Base-by-base conservation (phyloP, 306 rosid genomes). In the Hippophae tibetana region DNA sequence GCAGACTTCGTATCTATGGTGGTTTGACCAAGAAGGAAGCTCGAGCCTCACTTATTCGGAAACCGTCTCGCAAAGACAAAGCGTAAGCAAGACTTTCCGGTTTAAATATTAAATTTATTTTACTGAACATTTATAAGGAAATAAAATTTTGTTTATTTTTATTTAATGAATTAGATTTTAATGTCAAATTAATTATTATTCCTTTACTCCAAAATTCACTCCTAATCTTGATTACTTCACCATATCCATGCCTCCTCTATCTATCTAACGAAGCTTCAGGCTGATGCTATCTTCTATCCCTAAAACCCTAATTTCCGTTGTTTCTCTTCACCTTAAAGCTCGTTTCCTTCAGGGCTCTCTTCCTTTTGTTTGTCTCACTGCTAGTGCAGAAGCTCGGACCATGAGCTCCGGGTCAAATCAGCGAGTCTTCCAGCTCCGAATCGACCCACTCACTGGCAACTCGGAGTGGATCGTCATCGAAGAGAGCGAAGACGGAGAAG, bases 391-490 rank as follows among this genome's bases (percentile, higher is more conserved):
- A 60, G 42, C 66, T 66, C 75, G 78, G 78, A 38, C 69, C 72
- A 89, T 86, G 95, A 82, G 82, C 77, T 68, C 82, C 56, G 77
- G 25, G 9, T 57, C 84, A 18, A 47, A 71, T 43, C 84, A 75
- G 49, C 84, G 92, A 51, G 45, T 73, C 66, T 89, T 90, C 69
- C 98, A 90, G 81, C 92, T 90, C 54, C 82, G 79, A 59, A 53
- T 81, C 42, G 78, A 90, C 74, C 89, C 96, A 2, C 76, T 90
- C 13, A 84, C 95, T 13, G 98, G 98, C 5, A 83, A 79, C 79
- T 87, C 96, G 7, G 96, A 90, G 75, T 90, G 98, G 98, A 79
- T 85, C 56, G 79, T 90, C 49, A 85, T 90, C 43, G 89, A 90
- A 41, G 95, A 84, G 50, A 58, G 76, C 10, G 70, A 60, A 27